Evolutionary conservation across 176 grass and related monocot genomes (phyloP).

Genomic region (Musa acuminata): DNA sequence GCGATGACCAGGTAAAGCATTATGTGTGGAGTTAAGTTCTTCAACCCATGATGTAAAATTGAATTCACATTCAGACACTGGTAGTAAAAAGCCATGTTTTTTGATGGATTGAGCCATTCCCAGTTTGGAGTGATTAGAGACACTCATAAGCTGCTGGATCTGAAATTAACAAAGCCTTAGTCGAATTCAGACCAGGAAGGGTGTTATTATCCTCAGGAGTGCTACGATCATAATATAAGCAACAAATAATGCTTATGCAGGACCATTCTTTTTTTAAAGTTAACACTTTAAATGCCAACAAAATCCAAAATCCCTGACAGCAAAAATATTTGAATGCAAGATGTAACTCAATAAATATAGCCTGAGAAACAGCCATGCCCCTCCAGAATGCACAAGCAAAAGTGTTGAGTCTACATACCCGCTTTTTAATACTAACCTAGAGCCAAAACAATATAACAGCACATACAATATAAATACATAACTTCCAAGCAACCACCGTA

Average conservation of each 20-base stretch:
- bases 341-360: not conserved
- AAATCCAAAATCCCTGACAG: not conserved
- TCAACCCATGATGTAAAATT: constrained; percentile 76
- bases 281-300: not conserved
- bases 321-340: not conserved
- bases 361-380: not conserved
- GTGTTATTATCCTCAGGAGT: not conserved
- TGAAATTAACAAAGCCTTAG: constrained; percentile 26
- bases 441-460: not conserved
- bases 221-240: not conserved
- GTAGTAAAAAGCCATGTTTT: constrained; percentile 58
- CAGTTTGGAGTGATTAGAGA: constrained; percentile 43
- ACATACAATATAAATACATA: not conserved
- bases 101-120: constrained; percentile 29
- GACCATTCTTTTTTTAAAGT: not conserved
- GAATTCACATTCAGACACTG: constrained; percentile 95
- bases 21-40: constrained; percentile 48
- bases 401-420: not conserved
- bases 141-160: constrained; percentile 76
- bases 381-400: not conserved
- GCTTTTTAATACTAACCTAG: too few species aligned
- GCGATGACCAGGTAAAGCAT: constrained; percentile 42
- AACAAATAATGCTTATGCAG: not conserved
- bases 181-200: not conserved
- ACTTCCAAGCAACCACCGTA: too few species aligned